Percentiles rank a stretch among this genome's conserved stretches.
Conservation (phyloP, 148 eudicot genomes). For the Camellia sinensis region DNA sequence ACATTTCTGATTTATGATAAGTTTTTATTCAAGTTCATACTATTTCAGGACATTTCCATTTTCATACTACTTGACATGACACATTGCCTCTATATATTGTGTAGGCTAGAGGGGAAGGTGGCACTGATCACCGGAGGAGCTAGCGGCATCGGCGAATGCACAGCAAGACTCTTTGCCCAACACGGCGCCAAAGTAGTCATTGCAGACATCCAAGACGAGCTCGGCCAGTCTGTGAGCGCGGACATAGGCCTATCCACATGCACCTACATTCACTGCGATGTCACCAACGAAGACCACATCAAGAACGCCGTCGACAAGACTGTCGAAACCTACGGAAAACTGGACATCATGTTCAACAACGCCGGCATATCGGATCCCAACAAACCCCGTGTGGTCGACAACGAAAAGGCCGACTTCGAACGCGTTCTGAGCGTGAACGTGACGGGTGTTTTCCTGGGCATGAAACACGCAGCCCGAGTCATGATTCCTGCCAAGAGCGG, state of each 20-base stretch:
- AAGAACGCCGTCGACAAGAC: slow-evolving; percentile 36
- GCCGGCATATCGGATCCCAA: slow-evolving; percentile 35
- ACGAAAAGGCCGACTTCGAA: slow-evolving; percentile 33
- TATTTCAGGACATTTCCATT: no score
- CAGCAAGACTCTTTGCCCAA: slow-evolving; percentile 33
- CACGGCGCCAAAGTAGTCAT: slow-evolving; percentile 49
- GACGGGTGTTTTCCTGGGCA: slow-evolving; percentile 50
- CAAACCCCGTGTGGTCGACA: slow-evolving; percentile 29
- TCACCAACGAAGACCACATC: slow-evolving; percentile 39
- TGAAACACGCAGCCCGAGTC: slow-evolving; percentile 61
- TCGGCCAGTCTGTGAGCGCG: slow-evolving; percentile 23
- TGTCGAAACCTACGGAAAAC: slow-evolving; percentile 33
- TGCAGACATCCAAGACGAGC: slow-evolving; percentile 43
- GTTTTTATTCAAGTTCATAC: no score
- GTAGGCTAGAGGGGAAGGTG: slow-evolving; percentile 46
- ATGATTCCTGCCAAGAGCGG: slow-evolving; percentile 50
- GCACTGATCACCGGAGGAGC: slow-evolving; percentile 47
- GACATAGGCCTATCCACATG: slow-evolving; percentile 24
- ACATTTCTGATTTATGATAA: no score
- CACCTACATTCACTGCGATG: slow-evolving; percentile 40
- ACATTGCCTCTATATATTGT: not conserved
- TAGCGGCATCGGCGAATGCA: slow-evolving; percentile 44
- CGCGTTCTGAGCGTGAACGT: slow-evolving; percentile 32
- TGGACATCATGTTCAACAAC: slow-evolving; percentile 55
- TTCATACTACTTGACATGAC: no score